Conservation (phyloP, 2,329 filamentous ascomycete genomes). For the Neonectria neomacrospora region DNA sequence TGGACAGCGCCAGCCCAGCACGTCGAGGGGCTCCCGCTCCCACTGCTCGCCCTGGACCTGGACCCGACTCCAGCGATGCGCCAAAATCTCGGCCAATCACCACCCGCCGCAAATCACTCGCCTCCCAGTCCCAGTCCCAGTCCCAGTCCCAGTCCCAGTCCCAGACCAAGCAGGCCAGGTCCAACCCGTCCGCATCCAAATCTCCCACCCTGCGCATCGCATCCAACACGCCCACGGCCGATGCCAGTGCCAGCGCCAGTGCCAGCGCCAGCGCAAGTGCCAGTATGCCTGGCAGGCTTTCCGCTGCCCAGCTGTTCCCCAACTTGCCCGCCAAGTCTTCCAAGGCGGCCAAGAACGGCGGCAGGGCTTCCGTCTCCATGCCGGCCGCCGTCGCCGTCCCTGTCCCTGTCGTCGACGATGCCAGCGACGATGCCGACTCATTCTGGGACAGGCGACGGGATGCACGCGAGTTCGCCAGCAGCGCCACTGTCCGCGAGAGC, state of each 20-base stretch:
- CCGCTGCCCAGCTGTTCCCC: conserved; percentile 48
- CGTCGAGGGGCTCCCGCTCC: conserved; percentile 39
- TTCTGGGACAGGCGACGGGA: conserved; percentile 52
- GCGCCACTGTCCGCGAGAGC: conserved; percentile 51
- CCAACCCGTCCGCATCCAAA: conserved; percentile 52
- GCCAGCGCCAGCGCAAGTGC: conserved; percentile 41
- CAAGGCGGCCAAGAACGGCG: conserved; percentile 44
- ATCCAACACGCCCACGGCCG: conserved; percentile 32
- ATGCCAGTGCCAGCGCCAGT: conserved; percentile 45
- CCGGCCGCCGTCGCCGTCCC: not conserved
- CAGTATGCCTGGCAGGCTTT: conserved; percentile 56
- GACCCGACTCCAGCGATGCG: conserved; percentile 51
- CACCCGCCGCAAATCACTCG: conserved; percentile 53
- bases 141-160: conserved; percentile 47
- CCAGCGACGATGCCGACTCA: conserved; percentile 47
- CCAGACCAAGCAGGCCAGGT: conserved; percentile 46
- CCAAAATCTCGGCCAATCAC: conserved; percentile 55
- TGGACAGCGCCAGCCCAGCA: conserved; percentile 43
- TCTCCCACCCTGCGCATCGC: conserved; percentile 46
- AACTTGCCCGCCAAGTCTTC: conserved; percentile 45
- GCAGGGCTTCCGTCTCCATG: conserved; percentile 43
- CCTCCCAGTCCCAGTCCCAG: conserved; percentile 43
- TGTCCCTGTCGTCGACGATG: conserved; percentile 39
- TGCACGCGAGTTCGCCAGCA: conserved; percentile 54
- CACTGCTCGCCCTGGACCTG: conserved; percentile 38